Evolutionary conservation across 2,329 filamentous ascomycete species (phyloP), one percentile per base, ranked within the genome.

Genomic region (Botryotinia calthae): DNA sequence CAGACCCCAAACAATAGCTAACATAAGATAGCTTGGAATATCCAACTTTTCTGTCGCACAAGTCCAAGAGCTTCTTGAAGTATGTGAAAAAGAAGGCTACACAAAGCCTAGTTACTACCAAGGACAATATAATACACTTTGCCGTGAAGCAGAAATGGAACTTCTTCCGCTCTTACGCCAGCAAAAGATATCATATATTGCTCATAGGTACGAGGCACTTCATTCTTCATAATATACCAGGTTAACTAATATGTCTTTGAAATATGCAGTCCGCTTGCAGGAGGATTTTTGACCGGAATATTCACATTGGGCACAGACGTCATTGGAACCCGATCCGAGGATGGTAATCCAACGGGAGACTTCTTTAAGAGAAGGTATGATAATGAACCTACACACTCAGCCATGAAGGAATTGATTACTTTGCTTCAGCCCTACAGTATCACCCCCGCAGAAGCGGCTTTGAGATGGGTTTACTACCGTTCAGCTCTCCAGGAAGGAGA

Each of bases 101-200:
- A 10, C 54, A 8, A 67, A 67, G 31, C 64, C 64, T 37, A 56
- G 28, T 56, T 54, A 67, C 44, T 67, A 51, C 44, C 64, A 67
- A 67, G 64, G 46, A 20, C 46, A 67, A 67, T 56, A 67, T 28
- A 67, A 67, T 40, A 9, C 28, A 12, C 46, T 56, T 42, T 67
- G 46, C 44, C 64, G 46, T 34, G 44, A 51, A 25, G 44, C 44
- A 51, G 64, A 67, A 31, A 56, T 18, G 63, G 44, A 66, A 65
- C 63, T 65, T 16, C 44, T 51, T 18, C 63, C 44, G 16, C 4
- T 66, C 44, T 34, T 51, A 28, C 28, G 63, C 10, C 42, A 66
- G 63, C 42, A 66, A 44, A 66, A 51, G 63, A 66, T 66, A 66
- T 66, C 63, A 51, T 66, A 51, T 48, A 66, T 66, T 66, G 28